Percentiles rank a stretch among this genome's conserved stretches.
Conservation (phyloP, 163 green algal genomes). For the Chlorella variabilis region DNA sequence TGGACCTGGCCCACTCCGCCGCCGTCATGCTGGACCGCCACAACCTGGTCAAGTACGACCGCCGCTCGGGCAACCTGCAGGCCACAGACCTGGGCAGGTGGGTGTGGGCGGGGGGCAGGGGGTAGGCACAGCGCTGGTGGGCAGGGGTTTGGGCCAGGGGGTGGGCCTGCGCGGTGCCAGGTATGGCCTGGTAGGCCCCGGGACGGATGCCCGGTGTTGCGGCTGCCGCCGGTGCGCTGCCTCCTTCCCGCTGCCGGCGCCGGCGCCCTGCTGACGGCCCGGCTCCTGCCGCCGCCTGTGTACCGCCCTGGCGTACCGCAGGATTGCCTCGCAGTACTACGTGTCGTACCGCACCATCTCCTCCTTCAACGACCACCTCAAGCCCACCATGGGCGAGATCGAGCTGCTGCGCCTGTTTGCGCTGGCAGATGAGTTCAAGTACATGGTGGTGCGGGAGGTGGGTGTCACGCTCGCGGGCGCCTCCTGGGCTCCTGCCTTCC, state of each 20-base stretch:
- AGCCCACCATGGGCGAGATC: slow-evolving; percentile 98
- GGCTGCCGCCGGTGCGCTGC: no score
- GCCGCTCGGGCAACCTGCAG: slow-evolving; percentile 71
- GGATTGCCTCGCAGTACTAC: slow-evolving; percentile 98
- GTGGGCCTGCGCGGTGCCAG: no score
- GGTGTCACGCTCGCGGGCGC: no score
- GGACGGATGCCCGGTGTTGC: no score
- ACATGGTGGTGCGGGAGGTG: slow-evolving; percentile 66
- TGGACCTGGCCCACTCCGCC: slow-evolving; percentile 92
- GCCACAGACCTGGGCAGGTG: slow-evolving; percentile 90
- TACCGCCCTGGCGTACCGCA: no score
- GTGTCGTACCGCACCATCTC: slow-evolving; percentile 93
- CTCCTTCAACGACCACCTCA: slow-evolving; percentile 96
- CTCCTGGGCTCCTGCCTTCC: no score
- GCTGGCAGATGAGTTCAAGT: slow-evolving; percentile 94
- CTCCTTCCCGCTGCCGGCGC: no score
- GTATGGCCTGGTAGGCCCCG: neutral
- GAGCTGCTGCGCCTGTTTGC: slow-evolving; percentile 85
- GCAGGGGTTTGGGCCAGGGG: neutral
- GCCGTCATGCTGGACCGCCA: slow-evolving; percentile 88
- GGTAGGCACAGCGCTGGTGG: neutral
- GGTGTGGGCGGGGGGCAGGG: neutral
- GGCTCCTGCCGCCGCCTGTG: no score
- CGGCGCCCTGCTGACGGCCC: no score
- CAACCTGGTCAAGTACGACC: slow-evolving; percentile 89